A percentile compares a stretch with the other conserved stretches of the same genome.
Evolutionary conservation across 306 rosid species (phyloP).

Genomic region (Casuarina cunninghamiana): DNA sequence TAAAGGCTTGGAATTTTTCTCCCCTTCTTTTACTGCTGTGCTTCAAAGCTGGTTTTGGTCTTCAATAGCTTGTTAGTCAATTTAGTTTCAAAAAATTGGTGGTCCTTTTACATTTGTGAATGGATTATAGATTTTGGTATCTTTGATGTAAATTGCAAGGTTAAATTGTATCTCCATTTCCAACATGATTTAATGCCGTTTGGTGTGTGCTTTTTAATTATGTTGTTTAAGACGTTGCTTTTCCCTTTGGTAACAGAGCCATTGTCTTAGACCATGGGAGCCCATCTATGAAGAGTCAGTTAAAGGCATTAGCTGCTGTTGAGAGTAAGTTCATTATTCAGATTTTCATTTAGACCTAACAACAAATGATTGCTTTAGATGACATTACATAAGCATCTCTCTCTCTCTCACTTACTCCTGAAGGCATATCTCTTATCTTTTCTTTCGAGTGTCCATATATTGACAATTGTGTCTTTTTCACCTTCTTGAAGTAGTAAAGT

Average conservation of each 20-base stretch:
- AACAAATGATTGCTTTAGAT: background rate
- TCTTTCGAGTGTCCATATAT: background rate
- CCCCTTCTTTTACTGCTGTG: background rate
- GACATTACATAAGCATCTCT: background rate
- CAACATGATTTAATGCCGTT: conserved; percentile 18
- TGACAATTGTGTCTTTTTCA: background rate
- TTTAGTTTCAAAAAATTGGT: background rate
- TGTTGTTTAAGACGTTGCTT: conserved; percentile 19
- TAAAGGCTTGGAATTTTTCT: background rate
- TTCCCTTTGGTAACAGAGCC: conserved; percentile 60
- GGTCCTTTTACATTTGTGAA: background rate
- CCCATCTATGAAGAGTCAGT: conserved; percentile 71
- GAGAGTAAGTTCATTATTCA: conserved; percentile 48
- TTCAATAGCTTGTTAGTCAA: background rate
- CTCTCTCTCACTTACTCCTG: background rate
- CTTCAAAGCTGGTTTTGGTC: conserved; percentile 1
- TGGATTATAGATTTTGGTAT: background rate
- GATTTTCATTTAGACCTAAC: conserved; percentile 7
- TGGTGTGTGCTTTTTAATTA: background rate
- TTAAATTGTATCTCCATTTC: background rate
- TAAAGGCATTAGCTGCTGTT: conserved; percentile 67
- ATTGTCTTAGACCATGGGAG: conserved; percentile 85
- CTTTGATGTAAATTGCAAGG: background rate
- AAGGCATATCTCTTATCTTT: background rate
- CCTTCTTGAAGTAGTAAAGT: background rate